Percentiles rank a stretch among this genome's conserved stretches.
phyloP scores from a whole-genome alignment of 768 basidiomycete species.

The Rhizopogon rudus region DNA sequence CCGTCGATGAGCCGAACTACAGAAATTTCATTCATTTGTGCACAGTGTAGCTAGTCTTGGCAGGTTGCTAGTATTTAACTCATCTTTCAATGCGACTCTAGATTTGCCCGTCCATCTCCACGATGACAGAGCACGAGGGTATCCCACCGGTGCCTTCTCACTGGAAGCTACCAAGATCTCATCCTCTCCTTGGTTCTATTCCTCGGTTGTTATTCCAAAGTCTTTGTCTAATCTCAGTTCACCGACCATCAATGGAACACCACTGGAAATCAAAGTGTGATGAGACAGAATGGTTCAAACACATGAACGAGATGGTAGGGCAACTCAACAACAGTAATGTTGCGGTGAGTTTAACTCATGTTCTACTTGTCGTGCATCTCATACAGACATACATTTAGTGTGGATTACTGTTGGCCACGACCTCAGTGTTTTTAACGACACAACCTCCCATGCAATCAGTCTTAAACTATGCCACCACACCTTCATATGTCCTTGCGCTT shows the following conservation, averaged over 20 bases:
- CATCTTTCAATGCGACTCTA: too few relatives aligned
- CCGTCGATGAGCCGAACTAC: too few relatives aligned
- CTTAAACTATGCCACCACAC: not conserved
- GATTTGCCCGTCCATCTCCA: not conserved
- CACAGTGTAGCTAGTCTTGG: too few relatives aligned
- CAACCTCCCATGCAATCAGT: not conserved
- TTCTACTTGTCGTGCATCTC: not conserved
- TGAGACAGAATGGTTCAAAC: not conserved
- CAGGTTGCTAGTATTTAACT: too few relatives aligned
- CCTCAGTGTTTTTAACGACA: not conserved
- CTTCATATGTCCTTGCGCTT: not conserved
- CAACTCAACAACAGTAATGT: not conserved
- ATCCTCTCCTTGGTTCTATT: not conserved
- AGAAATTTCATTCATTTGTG: too few relatives aligned
- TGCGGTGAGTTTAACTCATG: not conserved
- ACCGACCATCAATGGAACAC: not conserved
- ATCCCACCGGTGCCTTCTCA: not conserved
- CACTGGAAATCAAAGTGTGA: not conserved
- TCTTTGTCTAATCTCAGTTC: conserved; percentile 1
- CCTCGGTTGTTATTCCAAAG: not conserved
- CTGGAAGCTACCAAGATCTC: not conserved
- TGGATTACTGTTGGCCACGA: not conserved
- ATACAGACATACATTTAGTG: not conserved
- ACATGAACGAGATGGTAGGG: not conserved
- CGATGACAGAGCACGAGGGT: not conserved